These are phyloP conservation scores for Xylariaceae sp. DNA, from an alignment of 2,329 filamentous ascomycete genomes.

Conservation along the genomic window DNA sequence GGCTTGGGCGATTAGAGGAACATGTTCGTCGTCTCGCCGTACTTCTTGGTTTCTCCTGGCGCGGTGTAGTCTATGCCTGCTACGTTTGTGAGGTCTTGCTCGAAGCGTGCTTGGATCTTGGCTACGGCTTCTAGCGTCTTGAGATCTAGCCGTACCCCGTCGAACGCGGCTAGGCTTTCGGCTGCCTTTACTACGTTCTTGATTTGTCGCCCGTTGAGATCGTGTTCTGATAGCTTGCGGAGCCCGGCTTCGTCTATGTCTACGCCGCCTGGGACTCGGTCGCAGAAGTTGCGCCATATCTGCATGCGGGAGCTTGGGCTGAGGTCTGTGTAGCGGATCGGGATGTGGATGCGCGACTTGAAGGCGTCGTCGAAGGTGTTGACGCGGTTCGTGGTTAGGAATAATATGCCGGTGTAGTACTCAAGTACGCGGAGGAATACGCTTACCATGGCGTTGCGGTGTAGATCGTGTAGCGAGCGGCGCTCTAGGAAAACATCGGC, in stretches of 20 bases:
- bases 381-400: too few relatives aligned
- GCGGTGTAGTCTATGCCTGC: slow-evolving; percentile 6
- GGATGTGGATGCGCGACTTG: too few relatives aligned
- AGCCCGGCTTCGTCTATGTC: slow-evolving; percentile 22
- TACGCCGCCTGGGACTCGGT: slow-evolving; percentile 24
- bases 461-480: too few relatives aligned
- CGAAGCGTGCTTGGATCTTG: slow-evolving; percentile 33
- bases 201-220: slow-evolving; percentile 35
- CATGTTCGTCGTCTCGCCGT: slow-evolving; percentile 1
- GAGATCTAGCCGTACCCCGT: slow-evolving; percentile 28
- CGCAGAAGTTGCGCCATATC: slow-evolving; percentile 7
- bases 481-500: too few relatives aligned
- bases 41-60: slow-evolving; percentile 1
- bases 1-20: background rate
- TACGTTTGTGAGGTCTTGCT: slow-evolving; percentile 24
- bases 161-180: slow-evolving; percentile 34
- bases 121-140: slow-evolving; percentile 30
- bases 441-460: too few relatives aligned
- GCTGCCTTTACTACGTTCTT: slow-evolving; percentile 33
- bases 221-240: slow-evolving; percentile 21
- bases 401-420: too few relatives aligned
- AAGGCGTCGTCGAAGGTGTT: too few relatives aligned
- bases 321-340: too few relatives aligned
- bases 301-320: too few relatives aligned
- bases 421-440: too few relatives aligned